These are phyloP conservation scores for Micromonas commoda DNA, from an alignment of 139 green algal genomes.

Conservation along the genomic window DNA sequence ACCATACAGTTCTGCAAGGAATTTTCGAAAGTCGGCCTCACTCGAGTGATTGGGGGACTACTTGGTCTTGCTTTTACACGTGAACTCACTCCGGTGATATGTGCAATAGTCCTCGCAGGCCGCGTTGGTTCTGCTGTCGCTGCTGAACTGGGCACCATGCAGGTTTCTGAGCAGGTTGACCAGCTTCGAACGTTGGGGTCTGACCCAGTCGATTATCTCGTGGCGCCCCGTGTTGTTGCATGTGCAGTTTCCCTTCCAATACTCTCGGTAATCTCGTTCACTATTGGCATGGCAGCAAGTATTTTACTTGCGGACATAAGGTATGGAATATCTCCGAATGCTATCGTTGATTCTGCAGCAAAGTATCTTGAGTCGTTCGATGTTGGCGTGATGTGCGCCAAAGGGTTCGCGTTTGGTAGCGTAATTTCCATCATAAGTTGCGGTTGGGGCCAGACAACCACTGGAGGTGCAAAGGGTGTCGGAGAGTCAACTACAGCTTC, in stretches of 20 bases:
- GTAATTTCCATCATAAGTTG: conserved; percentile 77
- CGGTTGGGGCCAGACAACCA: conserved; percentile 95
- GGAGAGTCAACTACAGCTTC: conserved; percentile 92
- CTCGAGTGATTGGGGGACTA: conserved; percentile 89
- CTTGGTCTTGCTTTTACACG: conserved; percentile 84
- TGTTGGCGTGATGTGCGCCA: conserved; percentile 79
- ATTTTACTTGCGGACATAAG: conserved; percentile 86
- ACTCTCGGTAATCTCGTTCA: conserved; percentile 94
- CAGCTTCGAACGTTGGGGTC: conserved; percentile 85
- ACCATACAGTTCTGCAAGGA: conserved; percentile 96
- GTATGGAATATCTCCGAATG: conserved; percentile 84
- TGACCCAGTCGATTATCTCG: conserved; percentile 97
- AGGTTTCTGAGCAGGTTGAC: conserved; percentile 93
- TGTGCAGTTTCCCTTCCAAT: conserved; percentile 39
- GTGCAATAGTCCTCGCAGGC: conserved; percentile 94
- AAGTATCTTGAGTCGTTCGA: conserved; percentile 64
- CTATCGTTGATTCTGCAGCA: conserved; percentile 88
- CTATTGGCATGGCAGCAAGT: conserved; percentile 81
- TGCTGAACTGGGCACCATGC: conserved; percentile 97
- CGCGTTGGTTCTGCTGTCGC: conserved; percentile 91
- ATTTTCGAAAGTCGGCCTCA: conserved; percentile 77
- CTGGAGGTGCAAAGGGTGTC: conserved; percentile 95
- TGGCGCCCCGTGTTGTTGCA: conserved; percentile 75
- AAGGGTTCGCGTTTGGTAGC: conserved; percentile 75
- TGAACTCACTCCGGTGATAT: conserved; percentile 96